These are phyloP conservation scores for Fusarium camptoceras DNA, from an alignment of 2,329 filamentous ascomycete species.

Conservation along the genomic window DNA sequence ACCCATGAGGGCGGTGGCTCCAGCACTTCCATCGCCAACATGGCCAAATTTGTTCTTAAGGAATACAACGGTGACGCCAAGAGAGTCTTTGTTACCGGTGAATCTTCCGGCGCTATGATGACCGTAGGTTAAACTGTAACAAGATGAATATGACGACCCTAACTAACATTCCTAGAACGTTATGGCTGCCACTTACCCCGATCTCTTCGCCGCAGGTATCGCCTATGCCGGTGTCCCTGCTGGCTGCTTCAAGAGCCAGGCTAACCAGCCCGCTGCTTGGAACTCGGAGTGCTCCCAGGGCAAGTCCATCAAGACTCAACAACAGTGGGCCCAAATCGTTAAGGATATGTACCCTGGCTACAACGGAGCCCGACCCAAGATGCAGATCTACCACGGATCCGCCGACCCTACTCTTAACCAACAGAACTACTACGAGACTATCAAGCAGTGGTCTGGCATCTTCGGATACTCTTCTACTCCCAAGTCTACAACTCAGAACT, in stretches of 20 bases:
- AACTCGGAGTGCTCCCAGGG: conserved; percentile 21
- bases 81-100: conserved; percentile 20
- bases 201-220: conserved; percentile 10
- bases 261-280: conserved; percentile 11
- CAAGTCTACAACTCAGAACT: conserved; percentile 10
- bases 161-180: conserved; percentile 2
- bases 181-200: conserved; percentile 18
- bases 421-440: conserved; percentile 22
- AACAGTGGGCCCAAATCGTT: conserved; percentile 19
- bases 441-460: conserved; percentile 23
- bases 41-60: conserved; percentile 18
- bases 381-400: conserved; percentile 18
- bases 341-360: conserved; percentile 29
- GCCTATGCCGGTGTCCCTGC: conserved; percentile 20
- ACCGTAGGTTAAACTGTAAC: not conserved
- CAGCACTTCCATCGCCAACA: conserved; percentile 21
- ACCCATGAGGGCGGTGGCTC: conserved; percentile 12
- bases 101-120: conserved; percentile 27
- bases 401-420: conserved; percentile 14
- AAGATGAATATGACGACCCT: accelerated
- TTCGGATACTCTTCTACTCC: conserved; percentile 19
- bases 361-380: conserved; percentile 14
- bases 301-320: not conserved
- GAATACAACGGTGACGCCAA: conserved; percentile 18
- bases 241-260: conserved; percentile 13